Base-by-base conservation (phyloP, 2,329 filamentous ascomycete genomes). In the Coniochaeta ligniaria region DNA sequence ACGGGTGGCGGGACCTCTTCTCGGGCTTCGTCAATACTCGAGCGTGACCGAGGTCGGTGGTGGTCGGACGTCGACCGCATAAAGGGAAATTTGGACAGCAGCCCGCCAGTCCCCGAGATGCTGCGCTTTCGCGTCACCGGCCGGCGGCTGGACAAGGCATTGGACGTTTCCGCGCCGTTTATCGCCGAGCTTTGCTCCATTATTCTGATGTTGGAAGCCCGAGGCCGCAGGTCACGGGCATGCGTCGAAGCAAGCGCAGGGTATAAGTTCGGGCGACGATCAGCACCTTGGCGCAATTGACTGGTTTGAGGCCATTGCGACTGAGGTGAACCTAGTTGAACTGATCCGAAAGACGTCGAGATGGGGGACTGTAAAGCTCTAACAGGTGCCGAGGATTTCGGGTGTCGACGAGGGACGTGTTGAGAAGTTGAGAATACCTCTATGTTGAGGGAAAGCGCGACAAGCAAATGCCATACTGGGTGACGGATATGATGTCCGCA, bases 51-150 rank as follows among this genome's bases (percentile, higher is more conserved):
- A 33, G 66, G 64, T 3, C 66, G 61, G 58, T 67, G 67, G 58
- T 66, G 64, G 60, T 75, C 76, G 36, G 69, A 65, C 0, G 72
- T 67, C 45, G 72, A 66, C 60, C 86, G 84, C 64, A 93, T 75
- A 70, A 93, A 91, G 45, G 87, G 84, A 59, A 94, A 78, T 64
- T 83, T 84, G 45, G 88, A 87, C 33, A 94, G 76, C 50, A 93
- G 78, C 62, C 85, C 84, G 36, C 85, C 85, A 45, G 78, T 75
- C 1, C 65, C 67, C 22, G 70, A 70, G 52, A 63, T 28, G 86
- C 89, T 58, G 83, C 74, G 67, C 76, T 85, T 70, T 54, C 68
- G 66, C 14, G 61, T 57, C 16, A 38, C 35, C 31, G 54, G 31
- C 5, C 24, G 47, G 6, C 47, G 22, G 31, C 22, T 36, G 31